A percentile compares a stretch with the other conserved stretches of the same genome.
These are phyloP conservation scores for Candida pseudoglaebosa DNA, from an alignment of 805 yeast genomes.

Conservation along the genomic window DNA sequence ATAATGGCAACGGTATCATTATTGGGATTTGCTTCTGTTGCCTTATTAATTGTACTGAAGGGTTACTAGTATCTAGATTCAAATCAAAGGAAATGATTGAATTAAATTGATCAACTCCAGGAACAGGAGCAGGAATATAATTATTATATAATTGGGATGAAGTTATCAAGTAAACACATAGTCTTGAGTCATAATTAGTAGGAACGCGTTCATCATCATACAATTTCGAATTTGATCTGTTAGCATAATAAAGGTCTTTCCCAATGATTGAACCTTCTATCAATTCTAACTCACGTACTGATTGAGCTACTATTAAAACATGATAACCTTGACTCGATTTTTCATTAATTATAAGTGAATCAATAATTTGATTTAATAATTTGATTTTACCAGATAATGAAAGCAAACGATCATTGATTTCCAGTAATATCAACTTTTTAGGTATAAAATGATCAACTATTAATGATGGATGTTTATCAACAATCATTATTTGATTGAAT, in stretches of 20 bases:
- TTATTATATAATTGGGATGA: conserved; percentile 33
- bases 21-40: conserved; percentile 24
- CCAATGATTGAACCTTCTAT: conserved; percentile 80
- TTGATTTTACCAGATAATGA: conserved; percentile 58
- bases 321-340: conserved; percentile 13
- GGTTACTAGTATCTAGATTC: conserved; percentile 27
- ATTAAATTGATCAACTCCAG: conserved; percentile 18
- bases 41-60: conserved; percentile 34
- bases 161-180: conserved; percentile 26
- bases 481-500: conserved; percentile 43
- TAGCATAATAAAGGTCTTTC: conserved; percentile 55
- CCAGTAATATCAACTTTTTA: conserved; percentile 61
- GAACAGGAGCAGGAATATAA: conserved; percentile 18
- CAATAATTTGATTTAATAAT: conserved; percentile 48
- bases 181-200: conserved; percentile 5
- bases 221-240: conserved; percentile 64
- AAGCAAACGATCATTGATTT: conserved; percentile 52
- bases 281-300: conserved; percentile 68
- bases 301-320: conserved; percentile 50
- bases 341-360: conserved; percentile 21
- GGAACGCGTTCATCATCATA: conserved; percentile 33
- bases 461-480: conserved; percentile 64
- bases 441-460: conserved; percentile 78
- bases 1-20: conserved; percentile 31
- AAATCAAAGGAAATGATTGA: conserved; percentile 36